A percentile compares a stretch with the other conserved stretches of the same genome.
Evolutionary conservation across 805 yeast genomes (phyloP).

Genomic region (Ogataea polymorpha): DNA sequence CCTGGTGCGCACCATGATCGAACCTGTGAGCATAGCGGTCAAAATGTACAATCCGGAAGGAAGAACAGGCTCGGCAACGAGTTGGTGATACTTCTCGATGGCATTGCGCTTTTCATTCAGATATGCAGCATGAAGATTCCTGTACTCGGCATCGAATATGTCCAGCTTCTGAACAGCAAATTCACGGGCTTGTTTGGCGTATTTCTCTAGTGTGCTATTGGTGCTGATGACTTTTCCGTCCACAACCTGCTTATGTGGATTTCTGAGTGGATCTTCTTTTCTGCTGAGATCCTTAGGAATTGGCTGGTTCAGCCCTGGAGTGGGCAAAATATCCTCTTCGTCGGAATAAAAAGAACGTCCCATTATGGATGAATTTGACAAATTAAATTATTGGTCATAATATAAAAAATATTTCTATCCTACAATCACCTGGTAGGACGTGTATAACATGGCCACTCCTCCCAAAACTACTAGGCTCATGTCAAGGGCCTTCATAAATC

Average conservation of each 20-base stretch:
- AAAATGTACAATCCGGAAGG: constrained; percentile 54
- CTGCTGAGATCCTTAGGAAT: constrained; percentile 37
- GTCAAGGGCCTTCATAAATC: constrained; percentile 43
- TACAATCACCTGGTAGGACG: constrained; percentile 52
- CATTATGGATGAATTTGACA: not conserved
- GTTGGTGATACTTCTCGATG: constrained; percentile 29
- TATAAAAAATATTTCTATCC: not conserved
- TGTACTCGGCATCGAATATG: constrained; percentile 40
- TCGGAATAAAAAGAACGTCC: constrained; percentile 51
- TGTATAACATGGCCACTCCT: constrained; percentile 58
- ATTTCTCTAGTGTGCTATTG: constrained; percentile 44
- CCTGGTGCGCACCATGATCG: constrained; percentile 48
- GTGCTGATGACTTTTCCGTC: constrained; percentile 56
- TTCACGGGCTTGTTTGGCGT: constrained; percentile 38
- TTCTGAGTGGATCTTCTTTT: constrained; percentile 35
- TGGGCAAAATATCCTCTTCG: constrained; percentile 44
- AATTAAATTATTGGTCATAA: constrained; percentile 1
- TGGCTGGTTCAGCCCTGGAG: constrained; percentile 45
- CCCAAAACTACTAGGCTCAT: constrained; percentile 53
- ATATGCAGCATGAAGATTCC: constrained; percentile 45
- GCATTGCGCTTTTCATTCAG: constrained; percentile 39
- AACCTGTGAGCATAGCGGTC: constrained; percentile 54
- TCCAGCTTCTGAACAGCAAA: constrained; percentile 38
- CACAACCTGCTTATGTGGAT: constrained; percentile 37
- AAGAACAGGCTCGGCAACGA: constrained; percentile 51